Conservation (phyloP, 495 filamentous ascomycete genomes). For the Aspergillus panamensis region DNA sequence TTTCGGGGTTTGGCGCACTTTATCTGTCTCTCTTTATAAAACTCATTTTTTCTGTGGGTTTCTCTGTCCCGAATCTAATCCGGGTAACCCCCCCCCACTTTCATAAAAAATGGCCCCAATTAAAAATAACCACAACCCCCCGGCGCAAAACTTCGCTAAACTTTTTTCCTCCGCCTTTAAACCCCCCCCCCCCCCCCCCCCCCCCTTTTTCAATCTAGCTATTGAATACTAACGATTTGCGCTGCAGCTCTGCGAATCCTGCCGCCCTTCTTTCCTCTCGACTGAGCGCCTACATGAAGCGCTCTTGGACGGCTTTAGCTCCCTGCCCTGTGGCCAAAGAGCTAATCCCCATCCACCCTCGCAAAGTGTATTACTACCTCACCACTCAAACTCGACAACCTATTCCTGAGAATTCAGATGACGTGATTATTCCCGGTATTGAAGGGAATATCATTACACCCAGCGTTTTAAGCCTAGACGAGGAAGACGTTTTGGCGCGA, state of each 20-base stretch:
- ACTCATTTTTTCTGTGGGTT: no score
- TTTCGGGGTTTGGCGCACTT: no score
- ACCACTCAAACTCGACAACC: slow-evolving; percentile 79
- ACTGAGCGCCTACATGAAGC: slow-evolving; percentile 82
- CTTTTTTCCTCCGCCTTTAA: no score
- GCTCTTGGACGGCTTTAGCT: slow-evolving; percentile 73
- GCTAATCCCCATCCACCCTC: slow-evolving; percentile 85
- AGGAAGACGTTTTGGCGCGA: slow-evolving; percentile 66
- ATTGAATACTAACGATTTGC: slow-evolving; percentile 31
- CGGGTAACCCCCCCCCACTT: no score
- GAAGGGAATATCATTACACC: slow-evolving; percentile 68
- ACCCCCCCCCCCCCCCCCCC: no score
- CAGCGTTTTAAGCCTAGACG: slow-evolving; percentile 73
- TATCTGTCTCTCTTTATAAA: no score
- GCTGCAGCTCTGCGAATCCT: slow-evolving; percentile 88
- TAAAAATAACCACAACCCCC: no score
- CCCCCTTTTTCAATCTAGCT: background rate
- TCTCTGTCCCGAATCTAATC: no score
- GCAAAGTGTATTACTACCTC: slow-evolving; percentile 93
- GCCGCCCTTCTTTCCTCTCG: slow-evolving; percentile 92
- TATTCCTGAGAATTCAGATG: slow-evolving; percentile 68
- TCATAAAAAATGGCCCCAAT: no score
- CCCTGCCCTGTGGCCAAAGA: slow-evolving; percentile 91
- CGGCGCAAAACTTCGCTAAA: no score
- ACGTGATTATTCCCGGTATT: slow-evolving; percentile 40